Percentiles rank a stretch among this genome's conserved stretches.
Conservation (phyloP, 2,329 filamentous ascomycete species). For the Plectosphaerella plurivora region DNA sequence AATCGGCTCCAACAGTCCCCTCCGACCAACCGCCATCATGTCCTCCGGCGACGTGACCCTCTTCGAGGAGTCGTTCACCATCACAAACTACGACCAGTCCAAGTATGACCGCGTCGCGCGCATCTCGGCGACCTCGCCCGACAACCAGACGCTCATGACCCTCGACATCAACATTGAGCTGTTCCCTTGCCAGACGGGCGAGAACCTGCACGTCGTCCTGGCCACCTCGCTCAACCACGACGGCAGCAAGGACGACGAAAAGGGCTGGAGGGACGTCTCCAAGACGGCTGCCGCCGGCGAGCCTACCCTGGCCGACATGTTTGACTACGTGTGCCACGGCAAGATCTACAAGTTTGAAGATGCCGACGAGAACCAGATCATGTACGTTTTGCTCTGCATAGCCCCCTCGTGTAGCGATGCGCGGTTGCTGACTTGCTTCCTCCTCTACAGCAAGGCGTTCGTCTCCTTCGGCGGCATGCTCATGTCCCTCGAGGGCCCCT, state of each 20-base stretch:
- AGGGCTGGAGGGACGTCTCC: constrained; percentile 75
- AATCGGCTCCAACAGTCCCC: not conserved
- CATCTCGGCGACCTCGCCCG: constrained; percentile 70
- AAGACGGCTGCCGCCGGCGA: constrained; percentile 44
- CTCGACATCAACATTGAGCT: constrained; percentile 95
- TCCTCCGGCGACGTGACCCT: constrained; percentile 78
- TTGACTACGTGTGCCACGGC: constrained; percentile 83
- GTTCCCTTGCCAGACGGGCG: constrained; percentile 71
- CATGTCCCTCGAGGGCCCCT: constrained; percentile 86
- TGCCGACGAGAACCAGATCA: constrained; percentile 70
- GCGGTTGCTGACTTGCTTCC: constrained; percentile 3
- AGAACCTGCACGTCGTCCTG: constrained; percentile 75
- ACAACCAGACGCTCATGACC: constrained; percentile 70
- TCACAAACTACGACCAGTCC: constrained; percentile 72
- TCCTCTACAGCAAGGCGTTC: constrained; percentile 71
- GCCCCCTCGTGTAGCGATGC: not conserved
- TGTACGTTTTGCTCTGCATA: constrained; percentile 55
- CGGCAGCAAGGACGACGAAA: constrained; percentile 71
- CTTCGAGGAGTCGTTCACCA: constrained; percentile 86
- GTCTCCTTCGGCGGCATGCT: constrained; percentile 90
- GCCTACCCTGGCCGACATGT: constrained; percentile 68
- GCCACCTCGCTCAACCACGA: constrained; percentile 84
- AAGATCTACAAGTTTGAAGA: constrained; percentile 90
- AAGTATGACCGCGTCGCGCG: constrained; percentile 97
- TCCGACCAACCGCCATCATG: constrained; percentile 24